phyloP scores from a whole-genome alignment of 805 yeast genomes.

The Saturnispora ahearnii region DNA sequence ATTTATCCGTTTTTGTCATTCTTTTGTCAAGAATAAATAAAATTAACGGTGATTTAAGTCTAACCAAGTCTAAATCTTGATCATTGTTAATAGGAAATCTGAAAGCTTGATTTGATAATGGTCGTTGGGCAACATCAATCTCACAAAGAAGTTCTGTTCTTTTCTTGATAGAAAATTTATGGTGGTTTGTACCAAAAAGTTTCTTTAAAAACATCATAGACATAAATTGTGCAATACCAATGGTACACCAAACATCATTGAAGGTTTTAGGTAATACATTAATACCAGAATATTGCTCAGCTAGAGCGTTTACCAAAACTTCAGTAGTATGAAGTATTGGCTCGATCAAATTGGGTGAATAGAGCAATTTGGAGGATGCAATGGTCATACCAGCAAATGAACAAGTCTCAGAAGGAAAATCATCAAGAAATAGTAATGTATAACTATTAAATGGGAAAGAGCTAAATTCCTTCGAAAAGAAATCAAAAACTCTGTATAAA shows the following conservation, averaged over 20 bases:
- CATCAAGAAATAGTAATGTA: conserved; percentile 64
- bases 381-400: conserved; percentile 72
- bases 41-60: conserved; percentile 78
- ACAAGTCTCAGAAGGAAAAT: conserved; percentile 38
- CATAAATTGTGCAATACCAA: conserved; percentile 83
- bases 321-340: conserved; percentile 68
- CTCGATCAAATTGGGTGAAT: conserved; percentile 68
- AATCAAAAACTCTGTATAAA: conserved; percentile 71
- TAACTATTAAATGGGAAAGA: conserved; percentile 86
- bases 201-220: conserved; percentile 56
- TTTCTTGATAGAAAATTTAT: conserved; percentile 57
- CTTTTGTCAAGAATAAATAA: conserved; percentile 77
- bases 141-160: conserved; percentile 60
- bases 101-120: conserved; percentile 65
- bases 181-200: conserved; percentile 79
- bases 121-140: conserved; percentile 69
- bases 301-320: conserved; percentile 54
- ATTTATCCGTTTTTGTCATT: conserved; percentile 93
- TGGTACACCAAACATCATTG: conserved; percentile 81
- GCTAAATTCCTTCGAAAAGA: conserved; percentile 79
- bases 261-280: conserved; percentile 73
- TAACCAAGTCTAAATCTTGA: conserved; percentile 57
- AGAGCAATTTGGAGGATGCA: conserved; percentile 51
- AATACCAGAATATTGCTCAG: conserved; percentile 91
- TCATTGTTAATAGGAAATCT: conserved; percentile 51